A percentile compares a stretch with the other conserved stretches of the same genome.
Conservation (phyloP, 371 early-diverging fungal species). For the Circinella umbellata region DNA sequence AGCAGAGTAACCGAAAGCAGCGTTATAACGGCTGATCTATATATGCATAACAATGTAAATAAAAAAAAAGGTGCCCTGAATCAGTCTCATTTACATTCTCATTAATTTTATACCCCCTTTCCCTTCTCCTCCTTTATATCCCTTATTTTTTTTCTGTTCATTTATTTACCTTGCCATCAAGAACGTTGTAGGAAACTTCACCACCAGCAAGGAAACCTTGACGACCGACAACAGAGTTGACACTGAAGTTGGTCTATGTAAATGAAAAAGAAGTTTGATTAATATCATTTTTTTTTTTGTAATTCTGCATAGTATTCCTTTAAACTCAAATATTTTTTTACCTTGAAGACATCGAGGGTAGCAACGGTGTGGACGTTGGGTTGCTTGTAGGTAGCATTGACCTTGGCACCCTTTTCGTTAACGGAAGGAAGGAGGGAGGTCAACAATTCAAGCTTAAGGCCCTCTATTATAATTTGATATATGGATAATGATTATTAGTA, state of each 20-base stretch:
- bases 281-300: too few species aligned
- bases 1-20: conserved; percentile 85
- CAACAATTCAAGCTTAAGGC: conserved; percentile 52
- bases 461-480: conserved; percentile 33
- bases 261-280: too few species aligned
- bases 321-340: not conserved
- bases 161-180: conserved; percentile 69
- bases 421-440: conserved; percentile 52
- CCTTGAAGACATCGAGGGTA: conserved; percentile 50
- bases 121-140: not conserved
- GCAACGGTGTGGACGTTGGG: conserved; percentile 56
- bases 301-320: not conserved
- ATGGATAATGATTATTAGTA: not conserved
- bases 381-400: conserved; percentile 52
- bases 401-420: conserved; percentile 52
- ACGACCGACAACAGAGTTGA: conserved; percentile 64
- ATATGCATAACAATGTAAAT: not conserved
- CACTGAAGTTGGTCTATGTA: conserved; percentile 44
- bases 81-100: not conserved
- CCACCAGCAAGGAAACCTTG: conserved; percentile 91
- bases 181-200: conserved; percentile 91
- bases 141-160: not conserved
- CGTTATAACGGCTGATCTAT: conserved; percentile 84
- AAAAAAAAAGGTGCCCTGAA: not conserved
- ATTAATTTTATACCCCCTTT: not conserved